phyloP scores from a whole-genome alignment of 441 rosid genomes.

The Pelargonium citronellum region DNA sequence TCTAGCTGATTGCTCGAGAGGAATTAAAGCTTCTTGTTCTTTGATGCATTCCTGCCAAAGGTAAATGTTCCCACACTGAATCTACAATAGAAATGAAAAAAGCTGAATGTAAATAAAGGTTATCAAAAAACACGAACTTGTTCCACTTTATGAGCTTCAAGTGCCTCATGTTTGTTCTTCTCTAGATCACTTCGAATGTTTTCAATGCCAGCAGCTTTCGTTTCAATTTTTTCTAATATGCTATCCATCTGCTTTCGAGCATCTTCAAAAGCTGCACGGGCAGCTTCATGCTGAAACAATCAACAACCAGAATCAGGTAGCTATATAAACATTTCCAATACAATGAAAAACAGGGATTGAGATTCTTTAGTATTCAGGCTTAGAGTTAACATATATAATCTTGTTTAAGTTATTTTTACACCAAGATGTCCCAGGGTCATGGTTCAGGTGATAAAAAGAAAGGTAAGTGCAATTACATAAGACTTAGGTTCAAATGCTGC shows the following conservation, averaged over 20 bases:
- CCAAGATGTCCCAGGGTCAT: neutral
- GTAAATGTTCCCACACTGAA: slow-evolving; percentile 21
- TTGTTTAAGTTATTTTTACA: slow-evolving; percentile 1
- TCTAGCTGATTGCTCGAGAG: slow-evolving; percentile 85
- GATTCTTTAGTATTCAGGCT: neutral
- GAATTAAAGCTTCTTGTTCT: slow-evolving; percentile 76
- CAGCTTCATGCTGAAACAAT: slow-evolving; percentile 73
- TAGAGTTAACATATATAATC: neutral
- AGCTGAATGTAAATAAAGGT: slow-evolving; percentile 11
- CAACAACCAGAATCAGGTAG: slow-evolving; percentile 22
- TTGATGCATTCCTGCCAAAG: slow-evolving; percentile 60
- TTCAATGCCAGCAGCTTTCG: slow-evolving; percentile 36
- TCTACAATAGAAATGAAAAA: slow-evolving; percentile 6
- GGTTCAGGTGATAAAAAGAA: neutral
- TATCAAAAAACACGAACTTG: slow-evolving; percentile 40
- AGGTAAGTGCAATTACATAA: neutral
- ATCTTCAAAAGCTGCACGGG: slow-evolving; percentile 61
- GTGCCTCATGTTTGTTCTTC: slow-evolving; percentile 53
- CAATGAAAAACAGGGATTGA: neutral
- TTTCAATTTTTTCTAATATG: slow-evolving; percentile 44
- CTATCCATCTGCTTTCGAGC: slow-evolving; percentile 66
- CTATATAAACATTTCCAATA: neutral
- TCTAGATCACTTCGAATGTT: slow-evolving; percentile 51
- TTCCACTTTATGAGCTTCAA: slow-evolving; percentile 64
- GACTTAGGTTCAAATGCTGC: neutral